Percentiles rank a stretch among this genome's conserved stretches.
phyloP scores from a whole-genome alignment of 352 stramenopile genomes.

The Phytophthora nicotianae region DNA sequence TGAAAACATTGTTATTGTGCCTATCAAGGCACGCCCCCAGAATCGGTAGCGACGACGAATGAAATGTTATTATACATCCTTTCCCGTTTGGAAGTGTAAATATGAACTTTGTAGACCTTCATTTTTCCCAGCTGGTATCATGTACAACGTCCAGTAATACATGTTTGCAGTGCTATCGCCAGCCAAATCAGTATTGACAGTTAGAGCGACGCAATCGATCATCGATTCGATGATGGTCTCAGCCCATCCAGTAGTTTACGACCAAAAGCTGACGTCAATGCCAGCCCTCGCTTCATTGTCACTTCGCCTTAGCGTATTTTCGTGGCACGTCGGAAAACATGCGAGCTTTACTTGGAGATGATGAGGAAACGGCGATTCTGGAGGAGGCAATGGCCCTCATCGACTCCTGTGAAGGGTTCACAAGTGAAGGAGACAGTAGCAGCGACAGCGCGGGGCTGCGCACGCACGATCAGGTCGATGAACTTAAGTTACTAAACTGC shows the following conservation, averaged over 20 bases:
- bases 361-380: slow-evolving; percentile 1
- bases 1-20: no score
- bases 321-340: background rate
- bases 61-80: no score
- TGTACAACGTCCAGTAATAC: no score
- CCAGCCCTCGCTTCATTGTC: background rate
- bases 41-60: no score
- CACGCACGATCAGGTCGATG: no score
- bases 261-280: background rate
- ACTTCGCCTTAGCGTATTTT: background rate
- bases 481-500: background rate
- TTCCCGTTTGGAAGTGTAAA: no score
- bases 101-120: no score
- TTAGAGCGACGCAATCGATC: background rate
- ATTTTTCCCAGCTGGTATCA: no score
- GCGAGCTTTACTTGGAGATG: slow-evolving; percentile 3
- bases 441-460: background rate
- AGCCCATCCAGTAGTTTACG: background rate
- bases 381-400: slow-evolving; percentile 17
- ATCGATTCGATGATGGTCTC: background rate
- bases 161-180: no score
- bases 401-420: slow-evolving; percentile 4
- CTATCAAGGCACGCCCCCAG: no score
- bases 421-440: slow-evolving; percentile 4
- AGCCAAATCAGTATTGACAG: no score